phyloP scores from a whole-genome alignment of 2,329 filamentous ascomycete genomes.

The Fusarium haematococcum region DNA sequence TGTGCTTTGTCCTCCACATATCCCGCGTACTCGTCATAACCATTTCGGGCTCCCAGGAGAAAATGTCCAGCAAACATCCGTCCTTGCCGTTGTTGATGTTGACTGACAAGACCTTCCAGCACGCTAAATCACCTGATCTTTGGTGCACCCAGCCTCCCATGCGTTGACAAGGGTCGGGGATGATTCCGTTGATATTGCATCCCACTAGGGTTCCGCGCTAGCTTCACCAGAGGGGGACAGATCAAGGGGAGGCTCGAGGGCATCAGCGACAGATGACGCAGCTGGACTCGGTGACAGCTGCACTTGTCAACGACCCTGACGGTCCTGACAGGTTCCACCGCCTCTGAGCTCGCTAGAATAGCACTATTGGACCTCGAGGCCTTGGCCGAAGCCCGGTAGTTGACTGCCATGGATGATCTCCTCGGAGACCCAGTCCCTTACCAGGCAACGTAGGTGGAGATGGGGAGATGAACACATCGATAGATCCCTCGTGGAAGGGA shows the following conservation, averaged over 20 bases:
- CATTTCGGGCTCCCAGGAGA: background rate
- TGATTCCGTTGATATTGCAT: constrained; percentile 41
- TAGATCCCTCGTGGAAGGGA: constrained; percentile 8
- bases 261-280: constrained; percentile 20
- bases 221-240: constrained; percentile 32
- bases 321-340: background rate
- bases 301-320: constrained; percentile 13
- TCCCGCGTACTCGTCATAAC: background rate
- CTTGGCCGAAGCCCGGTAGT: background rate
- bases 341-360: background rate
- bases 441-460: constrained; percentile 28
- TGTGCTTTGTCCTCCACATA: background rate
- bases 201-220: constrained; percentile 40
- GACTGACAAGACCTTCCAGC: constrained; percentile 6
- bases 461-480: constrained; percentile 28
- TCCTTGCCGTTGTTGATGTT: constrained; percentile 13
- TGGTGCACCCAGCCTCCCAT: constrained; percentile 36
- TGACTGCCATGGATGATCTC: background rate
- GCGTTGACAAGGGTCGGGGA: constrained; percentile 42
- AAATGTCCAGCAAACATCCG: background rate
- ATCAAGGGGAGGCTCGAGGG: constrained; percentile 32
- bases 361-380: background rate
- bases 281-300: constrained; percentile 19
- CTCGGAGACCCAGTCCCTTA: constrained; percentile 2
- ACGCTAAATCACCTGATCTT: constrained; percentile 47